Evolutionary conservation across 1,139 yeast species (phyloP).

Genomic region (Eremothecium cymbalariae): DNA sequence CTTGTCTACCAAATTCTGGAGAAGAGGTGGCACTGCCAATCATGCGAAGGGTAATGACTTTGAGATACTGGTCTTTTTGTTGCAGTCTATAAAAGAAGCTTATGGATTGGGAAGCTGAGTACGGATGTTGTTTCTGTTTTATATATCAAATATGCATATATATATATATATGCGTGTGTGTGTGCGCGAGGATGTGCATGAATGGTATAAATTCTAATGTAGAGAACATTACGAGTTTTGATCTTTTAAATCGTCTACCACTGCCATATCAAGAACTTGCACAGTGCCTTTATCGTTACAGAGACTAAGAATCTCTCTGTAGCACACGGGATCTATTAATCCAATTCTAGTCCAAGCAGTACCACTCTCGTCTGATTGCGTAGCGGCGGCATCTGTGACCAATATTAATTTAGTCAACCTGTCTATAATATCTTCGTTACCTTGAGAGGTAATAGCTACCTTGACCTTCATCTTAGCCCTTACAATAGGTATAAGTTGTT

Average conservation of each 20-base stretch:
- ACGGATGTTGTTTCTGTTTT: background rate
- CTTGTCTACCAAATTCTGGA: slow-evolving; percentile 37
- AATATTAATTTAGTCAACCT: slow-evolving; percentile 28
- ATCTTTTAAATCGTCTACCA: slow-evolving; percentile 51
- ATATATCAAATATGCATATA: background rate
- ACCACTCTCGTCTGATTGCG: slow-evolving; percentile 44
- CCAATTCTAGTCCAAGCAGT: slow-evolving; percentile 56
- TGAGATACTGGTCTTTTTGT: slow-evolving; percentile 24
- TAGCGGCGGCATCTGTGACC: slow-evolving; percentile 8
- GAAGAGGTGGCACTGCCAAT: slow-evolving; percentile 13
- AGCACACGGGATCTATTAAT: slow-evolving; percentile 82
- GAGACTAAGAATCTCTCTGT: slow-evolving; percentile 53
- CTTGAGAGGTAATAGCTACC: slow-evolving; percentile 37
- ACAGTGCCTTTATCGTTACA: slow-evolving; percentile 54
- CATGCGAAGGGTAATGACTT: slow-evolving; percentile 15
- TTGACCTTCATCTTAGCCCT: slow-evolving; percentile 90
- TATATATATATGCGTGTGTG: background rate
- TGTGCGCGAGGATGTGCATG: no score
- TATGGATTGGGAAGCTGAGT: slow-evolving; percentile 12
- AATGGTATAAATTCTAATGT: background rate
- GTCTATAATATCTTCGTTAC: slow-evolving; percentile 31
- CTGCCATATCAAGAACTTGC: slow-evolving; percentile 89
- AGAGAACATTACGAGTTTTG: background rate
- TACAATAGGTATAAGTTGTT: slow-evolving; percentile 84
- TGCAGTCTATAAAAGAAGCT: slow-evolving; percentile 27